Conservation (phyloP, 164 flowering plant genomes). For the Magnolia officinalis region DNA sequence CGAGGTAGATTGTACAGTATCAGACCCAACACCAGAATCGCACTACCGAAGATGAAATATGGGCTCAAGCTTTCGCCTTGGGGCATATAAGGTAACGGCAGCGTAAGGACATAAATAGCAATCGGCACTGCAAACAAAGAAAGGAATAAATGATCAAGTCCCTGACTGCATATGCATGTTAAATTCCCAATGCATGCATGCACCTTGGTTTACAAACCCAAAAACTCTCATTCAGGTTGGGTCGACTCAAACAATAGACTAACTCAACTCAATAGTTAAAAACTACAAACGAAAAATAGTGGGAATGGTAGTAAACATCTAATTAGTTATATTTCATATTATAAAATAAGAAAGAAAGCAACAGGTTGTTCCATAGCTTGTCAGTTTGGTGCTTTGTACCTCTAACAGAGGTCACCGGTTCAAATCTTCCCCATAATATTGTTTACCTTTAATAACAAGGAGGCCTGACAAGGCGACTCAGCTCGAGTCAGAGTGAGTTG, state of each 20-base stretch:
- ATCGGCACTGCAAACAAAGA: conserved; percentile 61
- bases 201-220: neutral
- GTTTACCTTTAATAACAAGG: too few species aligned
- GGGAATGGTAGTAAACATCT: too few species aligned
- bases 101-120: conserved; percentile 62
- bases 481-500: too few species aligned
- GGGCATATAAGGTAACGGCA: conserved; percentile 74
- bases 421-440: too few species aligned
- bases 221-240: too few species aligned
- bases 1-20: conserved; percentile 56
- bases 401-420: too few species aligned
- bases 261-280: too few species aligned
- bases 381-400: too few species aligned
- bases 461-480: too few species aligned
- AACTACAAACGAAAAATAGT: too few species aligned
- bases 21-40: conserved; percentile 61
- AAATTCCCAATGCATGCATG: neutral
- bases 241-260: too few species aligned
- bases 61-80: conserved; percentile 59
- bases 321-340: neutral
- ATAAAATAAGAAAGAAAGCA: neutral
- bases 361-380: too few species aligned
- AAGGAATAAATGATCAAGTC: neutral
- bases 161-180: neutral
- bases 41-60: conserved; percentile 57